Evolutionary conservation across 164 flowering plant species (phyloP), one percentile per base, ranked within the genome.

Genomic region (Litsea cubeba): DNA sequence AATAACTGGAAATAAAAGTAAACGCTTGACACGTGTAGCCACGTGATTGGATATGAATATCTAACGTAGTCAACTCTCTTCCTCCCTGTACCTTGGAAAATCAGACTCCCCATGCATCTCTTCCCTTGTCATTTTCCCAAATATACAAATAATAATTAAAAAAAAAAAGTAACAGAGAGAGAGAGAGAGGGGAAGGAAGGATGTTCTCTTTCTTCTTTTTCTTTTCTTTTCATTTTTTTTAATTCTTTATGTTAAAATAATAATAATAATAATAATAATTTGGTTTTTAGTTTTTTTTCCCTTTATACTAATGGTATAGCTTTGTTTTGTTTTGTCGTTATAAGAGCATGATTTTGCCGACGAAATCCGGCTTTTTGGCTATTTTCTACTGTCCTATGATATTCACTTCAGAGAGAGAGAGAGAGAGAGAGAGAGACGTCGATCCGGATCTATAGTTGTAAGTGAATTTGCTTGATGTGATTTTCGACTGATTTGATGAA

Each of bases 51-150:
- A 3, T 5, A 24, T 50, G 62, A n/a, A 1, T 24, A 10, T 51
- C 25, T 17, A 17, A 23, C 46, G 58, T n/a, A 60, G 82, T 80
- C 82, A 80, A 80, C 82, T 68, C 60, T 54, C 60, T 54, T 20
- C 17, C 5, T 1, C 50, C 62, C 65, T 65, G 66, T 73, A 72
- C 57, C 26, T 68, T 28, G 54, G n/a, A 62, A 64, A 24, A 24
- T 14, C 20, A 63, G 15, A 18, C 72, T 51, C 74, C 28, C n/a
- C 40, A 17, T 60, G 63, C 70, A 18, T 76, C 26, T 22, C 40
- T 26, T 35, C 12, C 3, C 15, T 15, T 67, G 69, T 68, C 67
- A 72, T 26, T 64, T 24, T 24, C 49, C 23, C 64, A n/a, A 24
- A 14, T n/a, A 63, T 57, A 40, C 6, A 23, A 49, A 15, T 22